These are phyloP conservation scores for Phytopythium litorale DNA, from an alignment of 352 stramenopile species.

Conservation along the genomic window DNA sequence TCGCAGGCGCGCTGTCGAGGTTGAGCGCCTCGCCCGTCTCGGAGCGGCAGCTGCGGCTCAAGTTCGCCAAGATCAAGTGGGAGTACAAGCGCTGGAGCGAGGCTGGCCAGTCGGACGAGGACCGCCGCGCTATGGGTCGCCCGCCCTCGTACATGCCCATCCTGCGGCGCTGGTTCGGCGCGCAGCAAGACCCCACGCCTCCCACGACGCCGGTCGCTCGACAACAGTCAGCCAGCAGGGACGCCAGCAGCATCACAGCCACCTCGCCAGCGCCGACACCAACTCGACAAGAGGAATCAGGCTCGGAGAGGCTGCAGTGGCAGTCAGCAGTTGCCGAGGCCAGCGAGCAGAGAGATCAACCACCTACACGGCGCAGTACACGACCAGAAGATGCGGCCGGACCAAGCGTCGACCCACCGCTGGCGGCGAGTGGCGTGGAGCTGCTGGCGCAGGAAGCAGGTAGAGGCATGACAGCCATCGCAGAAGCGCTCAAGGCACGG, in stretches of 20 bases:
- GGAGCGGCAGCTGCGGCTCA: slow-evolving; percentile 4
- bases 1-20: not conserved
- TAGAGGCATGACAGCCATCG: not conserved
- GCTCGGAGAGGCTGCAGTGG: not conserved
- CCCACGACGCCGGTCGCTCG: too few species aligned
- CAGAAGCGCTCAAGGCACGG: not conserved
- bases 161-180: slow-evolving; percentile 1
- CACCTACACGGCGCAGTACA: not conserved
- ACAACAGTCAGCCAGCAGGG: not conserved
- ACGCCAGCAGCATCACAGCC: not conserved
- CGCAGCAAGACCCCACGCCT: not conserved
- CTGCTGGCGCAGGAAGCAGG: not conserved
- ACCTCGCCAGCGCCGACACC: not conserved
- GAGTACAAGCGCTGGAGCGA: slow-evolving; percentile 3
- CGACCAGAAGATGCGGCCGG: not conserved
- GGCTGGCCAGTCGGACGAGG: not conserved
- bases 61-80: slow-evolving; percentile 6
- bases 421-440: not conserved
- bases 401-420: not conserved
- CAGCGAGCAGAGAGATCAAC: not conserved
- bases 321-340: not conserved
- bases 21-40: not conserved
- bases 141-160: slow-evolving; percentile 2
- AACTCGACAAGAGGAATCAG: not conserved
- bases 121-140: not conserved